Evolutionary conservation across 306 rosid species (phyloP).

Genomic region (Glycine tomentella): DNA sequence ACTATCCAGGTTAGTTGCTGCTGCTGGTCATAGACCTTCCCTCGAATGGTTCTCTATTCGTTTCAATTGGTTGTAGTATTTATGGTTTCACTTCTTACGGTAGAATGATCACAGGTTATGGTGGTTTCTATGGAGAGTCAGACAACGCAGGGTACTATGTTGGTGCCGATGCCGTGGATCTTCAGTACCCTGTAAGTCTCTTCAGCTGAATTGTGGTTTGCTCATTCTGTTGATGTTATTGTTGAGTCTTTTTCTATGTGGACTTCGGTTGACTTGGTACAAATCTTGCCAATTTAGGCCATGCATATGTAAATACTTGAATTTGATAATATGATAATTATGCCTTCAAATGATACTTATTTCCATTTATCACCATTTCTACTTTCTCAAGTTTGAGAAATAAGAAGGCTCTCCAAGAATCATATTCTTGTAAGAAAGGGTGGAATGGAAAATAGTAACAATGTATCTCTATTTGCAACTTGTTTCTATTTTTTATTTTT

Average conservation of each 20-base stretch:
- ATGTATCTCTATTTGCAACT: not conserved
- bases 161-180: conserved; percentile 63
- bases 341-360: conserved; percentile 3
- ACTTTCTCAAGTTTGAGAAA: not conserved
- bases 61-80: conserved; percentile 48
- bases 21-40: not conserved
- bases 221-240: conserved; percentile 1
- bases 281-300: conserved; percentile 21
- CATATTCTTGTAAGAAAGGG: not conserved
- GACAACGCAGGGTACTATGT: conserved; percentile 74
- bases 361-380: conserved; percentile 35
- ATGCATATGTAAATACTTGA: not conserved
- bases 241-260: conserved; percentile 8
- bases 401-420: not conserved
- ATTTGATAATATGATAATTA: not conserved
- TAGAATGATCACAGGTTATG: conserved; percentile 74
- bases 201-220: not conserved
- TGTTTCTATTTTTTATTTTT: not conserved
- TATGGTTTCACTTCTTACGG: conserved; percentile 56
- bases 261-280: conserved; percentile 43
- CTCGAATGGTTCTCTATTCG: conserved; percentile 21
- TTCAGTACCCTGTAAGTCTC: conserved; percentile 78
- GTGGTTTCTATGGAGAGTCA: conserved; percentile 63
- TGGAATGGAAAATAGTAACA: no score
- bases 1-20: conserved; percentile 71